Base-by-base conservation (phyloP, 495 filamentous ascomycete species). In the Podospora didyma region DNA sequence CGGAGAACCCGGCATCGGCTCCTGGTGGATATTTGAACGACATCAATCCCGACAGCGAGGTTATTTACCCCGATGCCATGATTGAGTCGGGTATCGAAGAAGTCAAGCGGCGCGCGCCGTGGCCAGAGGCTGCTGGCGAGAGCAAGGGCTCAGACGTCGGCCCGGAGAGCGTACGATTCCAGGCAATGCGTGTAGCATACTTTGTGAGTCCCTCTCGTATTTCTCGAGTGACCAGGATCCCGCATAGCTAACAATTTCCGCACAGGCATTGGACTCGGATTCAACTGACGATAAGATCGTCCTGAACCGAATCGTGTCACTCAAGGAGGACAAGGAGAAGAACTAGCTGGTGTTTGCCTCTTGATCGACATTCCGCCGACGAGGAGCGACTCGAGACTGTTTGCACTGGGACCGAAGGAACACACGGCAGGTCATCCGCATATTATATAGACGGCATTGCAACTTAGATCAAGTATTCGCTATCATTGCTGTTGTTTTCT, bases 241-340 rank as follows among this genome's bases (percentile, higher is more conserved):
- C 2, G 14, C n/a, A 16, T 42, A 6, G 75, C 50, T 58, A 52
- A 58, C 46, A 44, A 20, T 19, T 12, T 48, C 6, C 21, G 17
- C 17, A 20, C 26, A 72, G 67, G 76, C 84, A 35, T 70, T 96
- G 66, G 94, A 98, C 68, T 81, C 79, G 7, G 92, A 96, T 64
- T 85, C 81, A n/a, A 88, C 80, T 2, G 82, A 83, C 28, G 86
- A 86, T 31, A 88, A 84, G 65, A 73, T 96, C 47, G 83, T 97
- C 53, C 72, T 98, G 24, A 98, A 97, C 74, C 82, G 90, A 41
- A 97, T 98, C 64, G 92, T 97, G 35, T 87, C 86, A 41, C 75
- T 98, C 61, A 97, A 96, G 78, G 92, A 97, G 72, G 91, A 95
- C 73, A 72, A 81, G 21, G 86, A 86, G 31, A 91, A 92, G 78